These are phyloP conservation scores for Eutrema japonicum DNA, from an alignment of 345 rosid genomes.

Conservation along the genomic window DNA sequence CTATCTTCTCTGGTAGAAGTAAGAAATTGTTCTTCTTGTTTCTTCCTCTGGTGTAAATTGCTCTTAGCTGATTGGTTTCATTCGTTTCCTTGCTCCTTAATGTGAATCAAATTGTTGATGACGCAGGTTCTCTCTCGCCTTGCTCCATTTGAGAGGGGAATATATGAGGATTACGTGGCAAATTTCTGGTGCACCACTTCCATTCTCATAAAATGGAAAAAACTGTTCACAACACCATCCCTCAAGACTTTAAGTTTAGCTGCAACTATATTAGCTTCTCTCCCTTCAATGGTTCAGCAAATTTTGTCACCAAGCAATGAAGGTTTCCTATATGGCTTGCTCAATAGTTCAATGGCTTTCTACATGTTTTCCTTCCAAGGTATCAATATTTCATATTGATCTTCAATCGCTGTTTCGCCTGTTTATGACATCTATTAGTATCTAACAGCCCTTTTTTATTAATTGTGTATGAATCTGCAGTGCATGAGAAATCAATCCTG, in stretches of 20 bases:
- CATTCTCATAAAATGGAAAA: slow-evolving; percentile 85
- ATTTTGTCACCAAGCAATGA: slow-evolving; percentile 67
- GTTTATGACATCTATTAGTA: neutral
- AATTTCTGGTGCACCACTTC: slow-evolving; percentile 95
- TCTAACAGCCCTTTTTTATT: slow-evolving; percentile 2
- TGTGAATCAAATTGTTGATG: slow-evolving; percentile 28
- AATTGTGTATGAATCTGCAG: slow-evolving; percentile 55
- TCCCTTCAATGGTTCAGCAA: slow-evolving; percentile 95
- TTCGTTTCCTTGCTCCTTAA: neutral
- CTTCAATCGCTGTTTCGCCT: slow-evolving; percentile 1
- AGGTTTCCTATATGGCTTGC: slow-evolving; percentile 81
- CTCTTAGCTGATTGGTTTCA: neutral
- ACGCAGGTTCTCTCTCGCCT: slow-evolving; percentile 82
- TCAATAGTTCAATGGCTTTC: slow-evolving; percentile 85
- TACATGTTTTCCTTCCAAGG: slow-evolving; percentile 94
- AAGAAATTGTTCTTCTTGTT: slow-evolving; percentile 18
- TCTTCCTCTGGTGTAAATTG: slow-evolving; percentile 24
- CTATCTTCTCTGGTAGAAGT: neutral
- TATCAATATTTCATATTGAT: slow-evolving; percentile 17
- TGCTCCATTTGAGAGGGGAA: slow-evolving; percentile 96
- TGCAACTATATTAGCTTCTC: slow-evolving; percentile 64
- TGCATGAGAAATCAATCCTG: slow-evolving; percentile 94
- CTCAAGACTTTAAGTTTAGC: slow-evolving; percentile 64
- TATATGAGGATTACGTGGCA: slow-evolving; percentile 97
- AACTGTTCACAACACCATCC: slow-evolving; percentile 58